phyloP scores from a whole-genome alignment of 192 early-diverging fungal species.

The Thamnidium elegans region DNA sequence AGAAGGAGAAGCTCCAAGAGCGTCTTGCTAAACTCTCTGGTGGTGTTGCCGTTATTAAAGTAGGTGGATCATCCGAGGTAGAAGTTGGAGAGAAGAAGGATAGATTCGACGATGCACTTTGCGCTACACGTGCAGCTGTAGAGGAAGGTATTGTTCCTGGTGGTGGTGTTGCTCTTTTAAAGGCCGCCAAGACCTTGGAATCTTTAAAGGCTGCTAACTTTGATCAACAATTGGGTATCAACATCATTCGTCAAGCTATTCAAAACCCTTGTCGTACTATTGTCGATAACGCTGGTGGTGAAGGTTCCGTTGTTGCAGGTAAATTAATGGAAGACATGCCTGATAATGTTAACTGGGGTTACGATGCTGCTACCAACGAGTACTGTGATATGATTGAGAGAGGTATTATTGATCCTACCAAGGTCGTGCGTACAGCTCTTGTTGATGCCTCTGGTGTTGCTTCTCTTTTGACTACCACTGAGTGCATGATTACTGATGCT shows the following conservation, averaged over 20 bases:
- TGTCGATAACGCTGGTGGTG: conserved; percentile 94
- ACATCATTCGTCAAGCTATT: conserved; percentile 94
- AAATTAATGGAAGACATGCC: conserved; percentile 79
- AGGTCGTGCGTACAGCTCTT: conserved; percentile 96
- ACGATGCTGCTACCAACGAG: conserved; percentile 86
- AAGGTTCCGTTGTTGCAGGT: conserved; percentile 94
- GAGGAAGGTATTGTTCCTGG: conserved; percentile 99
- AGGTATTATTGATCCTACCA: conserved; percentile 97
- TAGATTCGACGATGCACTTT: conserved; percentile 91
- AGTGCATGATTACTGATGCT: conserved; percentile 97
- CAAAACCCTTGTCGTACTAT: conserved; percentile 90
- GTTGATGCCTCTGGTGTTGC: conserved; percentile 97
- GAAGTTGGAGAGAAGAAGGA: conserved; percentile 99
- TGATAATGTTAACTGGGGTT: conserved; percentile 86
- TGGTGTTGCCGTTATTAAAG: conserved; percentile 98
- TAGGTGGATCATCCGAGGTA: conserved; percentile 95
- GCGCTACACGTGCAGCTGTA: conserved; percentile 97
- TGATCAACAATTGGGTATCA: conserved; percentile 97
- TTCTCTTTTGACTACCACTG: conserved; percentile 93
- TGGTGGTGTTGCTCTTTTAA: conserved; percentile 95
- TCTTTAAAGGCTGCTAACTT: conserved; percentile 88
- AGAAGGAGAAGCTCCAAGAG: conserved; percentile 98
- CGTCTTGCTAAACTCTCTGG: conserved; percentile 95
- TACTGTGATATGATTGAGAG: conserved; percentile 95
- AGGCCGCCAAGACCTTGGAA: conserved; percentile 80